These are phyloP conservation scores for Tolypocladium ovalisporum DNA, from an alignment of 2,329 filamentous ascomycete species.

Conservation along the genomic window DNA sequence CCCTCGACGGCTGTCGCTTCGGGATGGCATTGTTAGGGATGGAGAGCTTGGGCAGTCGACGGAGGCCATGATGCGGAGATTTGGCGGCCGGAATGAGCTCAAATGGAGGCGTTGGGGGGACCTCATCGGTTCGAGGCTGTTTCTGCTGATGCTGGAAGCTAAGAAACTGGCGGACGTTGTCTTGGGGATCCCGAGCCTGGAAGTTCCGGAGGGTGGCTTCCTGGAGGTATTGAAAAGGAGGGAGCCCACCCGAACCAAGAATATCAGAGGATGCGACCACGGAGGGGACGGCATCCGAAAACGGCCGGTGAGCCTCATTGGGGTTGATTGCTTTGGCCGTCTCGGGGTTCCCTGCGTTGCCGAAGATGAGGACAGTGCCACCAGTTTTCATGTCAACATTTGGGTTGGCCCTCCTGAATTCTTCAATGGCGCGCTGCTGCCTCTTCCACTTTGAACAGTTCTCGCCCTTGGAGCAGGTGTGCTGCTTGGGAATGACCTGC, in stretches of 20 bases:
- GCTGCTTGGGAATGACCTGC: conserved; percentile 74
- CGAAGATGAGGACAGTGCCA: conserved; percentile 65
- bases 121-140: conserved; percentile 35
- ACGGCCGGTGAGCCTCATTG: conserved; percentile 48
- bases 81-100: conserved; percentile 44
- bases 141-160: conserved; percentile 74
- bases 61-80: conserved; percentile 42
- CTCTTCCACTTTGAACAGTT: conserved; percentile 73
- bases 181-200: conserved; percentile 69
- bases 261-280: conserved; percentile 87
- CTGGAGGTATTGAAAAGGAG: conserved; percentile 59
- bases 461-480: conserved; percentile 78
- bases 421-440: conserved; percentile 66
- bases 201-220: conserved; percentile 62
- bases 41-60: conserved; percentile 49
- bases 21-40: conserved; percentile 35
- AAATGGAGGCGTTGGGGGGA: conserved; percentile 61
- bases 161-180: conserved; percentile 87
- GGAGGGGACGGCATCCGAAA: conserved; percentile 68
- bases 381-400: conserved; percentile 41
- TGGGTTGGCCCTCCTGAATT: conserved; percentile 66
- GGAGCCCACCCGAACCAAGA: conserved; percentile 56
- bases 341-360: conserved; percentile 66
- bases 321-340: conserved; percentile 48
- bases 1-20: conserved; percentile 16